Base-by-base conservation (phyloP, 179 eudicot genomes). In the Heliamphora pulchella region DNA sequence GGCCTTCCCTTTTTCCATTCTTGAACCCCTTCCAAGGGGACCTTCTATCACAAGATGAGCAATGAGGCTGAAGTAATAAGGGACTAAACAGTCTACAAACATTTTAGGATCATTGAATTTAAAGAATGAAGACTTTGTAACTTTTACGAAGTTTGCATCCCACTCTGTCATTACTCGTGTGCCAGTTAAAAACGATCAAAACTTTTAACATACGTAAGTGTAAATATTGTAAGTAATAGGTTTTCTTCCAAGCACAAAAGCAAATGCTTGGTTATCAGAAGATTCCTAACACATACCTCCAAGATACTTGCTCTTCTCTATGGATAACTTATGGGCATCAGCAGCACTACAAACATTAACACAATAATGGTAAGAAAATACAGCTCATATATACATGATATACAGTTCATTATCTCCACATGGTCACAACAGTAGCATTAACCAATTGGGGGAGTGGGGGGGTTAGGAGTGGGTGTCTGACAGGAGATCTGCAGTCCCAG, bases 221-320 rank as follows among this genome's bases (percentile, higher is more conserved):
- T 8, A 64, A 7, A 41, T 20, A 74, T 17, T 1, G 48, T 6
- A 14, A 57, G 50, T 9, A 50, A 14, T 47, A 5, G 8, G 47
- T 65, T 65, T 7, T 74, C 22, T 57, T 67, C 44, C 57, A 67
- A 81, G 59, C 13, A 48, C 15, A 76, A 8, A 41, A 74, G 10
- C 20, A 74, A 66, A 20, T 5, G 43, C 22, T 20, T 15, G 63
- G 20, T 20, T 3, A 57, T 78, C 39, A 80, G 43, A 76, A 67
- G 50, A 67, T n/a, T 67, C 71, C 47, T n/a, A 5, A 68, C 67
- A 81, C 82, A 46, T 83, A 94, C 98, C 98, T 93, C 98, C 98
- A 86, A 95, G 98, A 80, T 95, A 95, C 85, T 95, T 95, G 90
- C 98, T 95, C 92, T 93, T 93, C 89, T 95, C 98, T 70, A 95